Evolutionary conservation across 2,329 filamentous ascomycete species (phyloP).

Genomic region (Teratosphaeria epicoccoides): DNA sequence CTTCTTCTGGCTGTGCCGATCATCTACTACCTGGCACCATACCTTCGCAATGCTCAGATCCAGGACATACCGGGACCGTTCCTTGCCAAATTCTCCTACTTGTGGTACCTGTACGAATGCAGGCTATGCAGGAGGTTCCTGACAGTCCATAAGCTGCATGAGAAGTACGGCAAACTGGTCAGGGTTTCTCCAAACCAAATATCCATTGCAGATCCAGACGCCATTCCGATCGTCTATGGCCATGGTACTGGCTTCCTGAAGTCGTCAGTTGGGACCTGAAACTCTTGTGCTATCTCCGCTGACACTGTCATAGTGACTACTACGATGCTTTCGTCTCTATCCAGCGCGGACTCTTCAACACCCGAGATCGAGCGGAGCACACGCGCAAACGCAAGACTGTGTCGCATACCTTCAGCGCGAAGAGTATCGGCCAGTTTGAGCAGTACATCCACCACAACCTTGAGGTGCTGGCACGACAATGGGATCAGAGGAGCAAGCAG

Average conservation of each 20-base stretch:
- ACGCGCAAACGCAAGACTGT: conserved; percentile 82
- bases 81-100: conserved; percentile 57
- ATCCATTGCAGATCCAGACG: conserved; percentile 65
- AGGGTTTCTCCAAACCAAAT: conserved; percentile 77
- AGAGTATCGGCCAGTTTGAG: conserved; percentile 64
- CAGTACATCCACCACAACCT: conserved; percentile 78
- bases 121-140: conserved; percentile 50
- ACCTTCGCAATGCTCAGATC: conserved; percentile 48
- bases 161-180: conserved; percentile 67
- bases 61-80: conserved; percentile 51
- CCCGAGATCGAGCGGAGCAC: conserved; percentile 69
- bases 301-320: conserved; percentile 51
- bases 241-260: conserved; percentile 43
- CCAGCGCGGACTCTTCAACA: conserved; percentile 78
- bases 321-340: conserved; percentile 91
- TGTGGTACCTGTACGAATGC: conserved; percentile 61
- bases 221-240: conserved; percentile 69
- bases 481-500: conserved; percentile 53
- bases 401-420: conserved; percentile 75
- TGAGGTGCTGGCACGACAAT: conserved; percentile 59
- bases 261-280: conserved; percentile 21
- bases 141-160: conserved; percentile 62
- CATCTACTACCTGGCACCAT: conserved; percentile 49
- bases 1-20: conserved; percentile 39
- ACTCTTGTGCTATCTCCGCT: background rate